Percentiles rank a stretch among this genome's conserved stretches.
Evolutionary conservation across 2,329 filamentous ascomycete species (phyloP).

Genomic region (Colletotrichum tamarilloi): DNA sequence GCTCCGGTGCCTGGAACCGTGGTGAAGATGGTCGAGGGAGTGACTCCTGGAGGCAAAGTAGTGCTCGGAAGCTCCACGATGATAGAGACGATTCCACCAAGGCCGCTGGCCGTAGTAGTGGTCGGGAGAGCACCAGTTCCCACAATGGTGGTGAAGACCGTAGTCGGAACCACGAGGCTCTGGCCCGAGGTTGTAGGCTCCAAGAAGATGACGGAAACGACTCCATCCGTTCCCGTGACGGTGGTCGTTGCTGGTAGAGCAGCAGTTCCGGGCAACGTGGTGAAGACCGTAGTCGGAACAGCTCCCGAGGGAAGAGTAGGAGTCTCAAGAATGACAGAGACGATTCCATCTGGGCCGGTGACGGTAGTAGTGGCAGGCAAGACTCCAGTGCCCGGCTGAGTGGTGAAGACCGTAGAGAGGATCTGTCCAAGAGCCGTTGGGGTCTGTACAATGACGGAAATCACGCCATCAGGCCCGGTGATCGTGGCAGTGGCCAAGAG

Average conservation of each 20-base stretch:
- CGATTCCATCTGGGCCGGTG: neutral
- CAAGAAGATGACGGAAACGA: slow-evolving; percentile 4
- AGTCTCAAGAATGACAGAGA: neutral
- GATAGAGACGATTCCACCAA: slow-evolving; percentile 8
- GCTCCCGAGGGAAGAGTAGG: neutral
- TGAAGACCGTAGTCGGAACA: neutral
- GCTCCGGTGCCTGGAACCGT: slow-evolving; percentile 14
- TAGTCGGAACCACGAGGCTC: neutral
- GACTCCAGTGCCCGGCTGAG: neutral
- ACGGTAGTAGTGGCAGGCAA: neutral
- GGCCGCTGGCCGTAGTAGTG: neutral
- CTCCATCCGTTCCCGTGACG: neutral
- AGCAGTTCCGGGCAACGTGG: neutral
- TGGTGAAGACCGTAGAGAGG: neutral
- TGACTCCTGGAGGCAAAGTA: neutral
- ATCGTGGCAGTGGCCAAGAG: neutral
- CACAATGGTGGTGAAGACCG: slow-evolving; percentile 1
- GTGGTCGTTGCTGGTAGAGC: neutral
- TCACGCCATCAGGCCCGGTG: slow-evolving; percentile 4
- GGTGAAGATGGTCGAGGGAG: slow-evolving; percentile 16
- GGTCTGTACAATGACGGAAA: slow-evolving; percentile 12
- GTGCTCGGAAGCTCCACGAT: neutral
- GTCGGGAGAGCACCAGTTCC: neutral
- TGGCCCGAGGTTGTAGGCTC: neutral
- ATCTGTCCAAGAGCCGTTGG: neutral